Base-by-base conservation (phyloP, 2,329 filamentous ascomycete genomes). In the Torrubiella hemipterigena region DNA sequence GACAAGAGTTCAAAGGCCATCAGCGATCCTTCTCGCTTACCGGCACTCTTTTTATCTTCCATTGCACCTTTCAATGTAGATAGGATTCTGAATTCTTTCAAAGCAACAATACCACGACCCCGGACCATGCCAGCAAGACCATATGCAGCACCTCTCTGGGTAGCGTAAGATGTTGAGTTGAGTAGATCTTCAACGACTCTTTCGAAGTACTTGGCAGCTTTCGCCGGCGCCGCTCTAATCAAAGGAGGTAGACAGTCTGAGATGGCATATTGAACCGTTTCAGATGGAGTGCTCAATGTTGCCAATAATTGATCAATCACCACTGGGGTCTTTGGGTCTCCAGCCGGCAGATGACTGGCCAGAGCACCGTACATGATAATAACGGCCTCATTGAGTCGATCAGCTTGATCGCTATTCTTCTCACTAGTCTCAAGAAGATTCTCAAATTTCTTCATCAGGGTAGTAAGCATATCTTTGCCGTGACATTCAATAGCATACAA, bases 321-420 rank as follows among this genome's bases (percentile, higher is more conserved):
- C 34, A 81, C 77, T 1, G 87, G 85, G 29, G 96, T 74, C 46
- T 93, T 87, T 42, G 75, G 61, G 52, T 98, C 91, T n/a, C 86
- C 85, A 7, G 76, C 58, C 42, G 81, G 74, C 36, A 98, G 61
- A 62, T 98, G 91, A 31, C 83, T 77, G 26, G 87, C 91, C 22
- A 98, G 63, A 31, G 93, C 89, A 51, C 91, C 91, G 46, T 98
- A 98, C 52, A 98, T 80, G 45, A 98, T 91, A 44, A 98, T 87
- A 31, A 98, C 87, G 13, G 93, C 91, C 58, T 98, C 91, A 44
- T 95, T 95, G 40, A 96, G 81, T 37, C 85, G 74, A 54, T 98
- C 93, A 13, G 83, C 78, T 32, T 79, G 74, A 42, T 87, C 76
- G 1, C 79, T 86, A 35, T 77, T 80, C 50, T 81, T 83, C 52